Evolutionary conservation across 306 rosid species (phyloP), one percentile per base, ranked within the genome.

Genomic region (Trifolium fragiferum): DNA sequence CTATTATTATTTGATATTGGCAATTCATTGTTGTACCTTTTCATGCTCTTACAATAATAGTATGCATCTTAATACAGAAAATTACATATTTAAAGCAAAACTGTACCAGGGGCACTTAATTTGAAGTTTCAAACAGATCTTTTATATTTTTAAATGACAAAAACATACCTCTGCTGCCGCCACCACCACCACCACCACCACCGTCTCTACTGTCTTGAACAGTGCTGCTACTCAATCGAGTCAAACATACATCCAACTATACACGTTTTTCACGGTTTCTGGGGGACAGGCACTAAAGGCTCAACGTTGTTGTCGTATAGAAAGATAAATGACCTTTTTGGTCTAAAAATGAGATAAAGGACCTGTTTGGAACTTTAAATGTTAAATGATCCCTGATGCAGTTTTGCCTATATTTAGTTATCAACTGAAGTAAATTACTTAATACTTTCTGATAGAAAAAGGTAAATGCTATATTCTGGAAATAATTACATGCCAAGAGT

Each of bases 1-100:
- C 80, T 66, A 40, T 66, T 32, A 53, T 53, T 15, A 38, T 54
- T 20, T 62, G 10, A 55, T 70, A 53, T 50, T 63, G 35, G 19
- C 76, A 40, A 38, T 70, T 51, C 64, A 44, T 54, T 55, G 5
- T 10, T 32, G 21, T 43, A 32, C 66, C 63, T 44, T 69, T 32
- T 64, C 55, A 33, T 10, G 68, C 37, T 47, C 37, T 30, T 43
- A 19, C 41, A 27, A 55, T 78, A 27, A 55, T 70, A 4, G 1
- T 10, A 21, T 21, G 9, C 62, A 20, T 5, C 51, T 44, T 21
- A 30, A 23, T 58, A 13, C 59, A 53, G 59, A 53, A 53, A 53
- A 53, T 0, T 25, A 19, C 19, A 53, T 47, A 15, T 47, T n/a
- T 40, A 40, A 40, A 10, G 44, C 44, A 40, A 40, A 40, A 10